These are phyloP conservation scores for Sugiyamaella grinbergsii DNA, from an alignment of 1,139 yeast species.

Conservation along the genomic window DNA sequence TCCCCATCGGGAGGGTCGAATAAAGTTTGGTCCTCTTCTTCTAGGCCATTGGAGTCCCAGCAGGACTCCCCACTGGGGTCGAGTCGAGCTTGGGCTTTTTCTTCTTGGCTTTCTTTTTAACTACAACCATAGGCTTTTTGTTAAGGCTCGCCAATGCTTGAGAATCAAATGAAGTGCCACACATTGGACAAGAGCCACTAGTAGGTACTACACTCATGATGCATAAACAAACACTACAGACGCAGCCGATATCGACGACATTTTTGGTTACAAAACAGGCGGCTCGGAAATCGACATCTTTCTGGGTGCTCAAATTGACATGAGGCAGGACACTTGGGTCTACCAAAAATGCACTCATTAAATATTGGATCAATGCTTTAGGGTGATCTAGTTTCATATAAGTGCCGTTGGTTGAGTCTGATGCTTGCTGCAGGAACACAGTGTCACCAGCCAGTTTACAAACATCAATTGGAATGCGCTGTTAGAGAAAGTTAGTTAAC, in stretches of 20 bases:
- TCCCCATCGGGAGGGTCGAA: no score
- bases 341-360: constrained; percentile 64
- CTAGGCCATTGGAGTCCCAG: not conserved
- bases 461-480: constrained; percentile 81
- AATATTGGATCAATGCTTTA: constrained; percentile 74
- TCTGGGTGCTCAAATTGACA: constrained; percentile 78
- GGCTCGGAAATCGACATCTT: constrained; percentile 90
- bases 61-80: constrained; percentile 13
- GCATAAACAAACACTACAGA: constrained; percentile 93
- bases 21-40: not conserved
- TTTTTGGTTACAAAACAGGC: constrained; percentile 89
- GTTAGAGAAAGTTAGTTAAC: not conserved
- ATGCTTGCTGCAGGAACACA: constrained; percentile 90
- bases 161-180: constrained; percentile 62
- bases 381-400: constrained; percentile 75
- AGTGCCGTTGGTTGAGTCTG: constrained; percentile 92
- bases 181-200: constrained; percentile 63
- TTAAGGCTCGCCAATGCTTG: constrained; percentile 57
- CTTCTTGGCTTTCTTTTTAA: constrained; percentile 48
- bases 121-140: constrained; percentile 56
- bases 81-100: constrained; percentile 30
- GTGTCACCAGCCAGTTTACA: constrained; percentile 79
- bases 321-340: constrained; percentile 80
- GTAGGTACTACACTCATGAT: constrained; percentile 52
- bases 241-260: constrained; percentile 90